Evolutionary conservation across 257 asterid genomes (phyloP), one percentile per base, ranked within the genome.

Genomic region (Sherardia arvensis): DNA sequence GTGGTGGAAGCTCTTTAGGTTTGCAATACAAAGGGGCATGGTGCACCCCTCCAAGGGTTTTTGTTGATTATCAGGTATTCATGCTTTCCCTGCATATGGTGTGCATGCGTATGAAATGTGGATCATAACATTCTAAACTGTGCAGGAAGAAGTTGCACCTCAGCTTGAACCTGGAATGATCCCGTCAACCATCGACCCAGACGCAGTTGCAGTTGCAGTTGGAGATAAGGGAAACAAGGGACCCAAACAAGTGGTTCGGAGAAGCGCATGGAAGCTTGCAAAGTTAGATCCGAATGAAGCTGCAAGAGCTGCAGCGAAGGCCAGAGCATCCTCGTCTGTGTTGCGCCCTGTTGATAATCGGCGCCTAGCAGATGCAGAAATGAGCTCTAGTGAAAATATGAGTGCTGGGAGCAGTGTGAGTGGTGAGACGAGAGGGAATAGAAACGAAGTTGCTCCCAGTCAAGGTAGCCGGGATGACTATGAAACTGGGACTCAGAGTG

Each of bases 21-120:
- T 83, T 93, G 77, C 99, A 93, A 68, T 93, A 90, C 69, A 93
- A 93, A 78, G 99, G 99, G 69, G 97, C 97, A 40, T 93, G 97
- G 99, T 93, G 99, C 85, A 93, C 99, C 69, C 99, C 99, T 74
- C 99, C 99, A 61, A 77, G 99, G 68, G 95, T 93, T 60, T 90
- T 93, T 69, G 95, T 93, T 25, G 99, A 90, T 74, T 93, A 93
- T 72, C 97, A 93, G 95, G 99, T 93, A 8, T 67, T 45, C 33
- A 23, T 28, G 17, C 17, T 36, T 26, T 4, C 45, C 18, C 18
- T 21, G 27, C 12, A 4, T 26, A 55, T 45, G 59, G 27, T 62
- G 7, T 59, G 14, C 48, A 8, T 62, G n/a, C 18, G 4, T 45
- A 21, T 36, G 3, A 22, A 69, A 54, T 25, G 53, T 30, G 15